These are phyloP conservation scores for Trichoderma orchidacearum DNA, from an alignment of 495 filamentous ascomycete species.

Conservation along the genomic window DNA sequence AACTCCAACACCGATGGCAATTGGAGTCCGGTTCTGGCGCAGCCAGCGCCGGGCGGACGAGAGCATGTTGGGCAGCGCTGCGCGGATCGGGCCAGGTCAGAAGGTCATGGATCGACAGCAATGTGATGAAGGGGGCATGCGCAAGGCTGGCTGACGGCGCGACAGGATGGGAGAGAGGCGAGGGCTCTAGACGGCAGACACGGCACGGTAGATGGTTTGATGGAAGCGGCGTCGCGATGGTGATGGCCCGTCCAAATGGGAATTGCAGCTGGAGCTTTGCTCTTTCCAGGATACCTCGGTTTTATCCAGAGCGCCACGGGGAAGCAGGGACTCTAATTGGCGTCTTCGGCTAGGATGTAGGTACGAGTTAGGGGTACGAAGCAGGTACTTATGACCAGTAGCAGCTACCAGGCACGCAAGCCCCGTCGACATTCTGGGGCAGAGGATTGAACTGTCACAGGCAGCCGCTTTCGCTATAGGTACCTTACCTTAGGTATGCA, in stretches of 20 bases:
- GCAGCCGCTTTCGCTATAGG: too few species aligned
- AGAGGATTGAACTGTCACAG: too few species aligned
- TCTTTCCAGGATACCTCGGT: neutral
- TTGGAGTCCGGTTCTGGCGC: constrained; percentile 75
- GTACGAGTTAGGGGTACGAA: neutral
- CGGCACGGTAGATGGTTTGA: neutral
- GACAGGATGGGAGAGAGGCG: neutral
- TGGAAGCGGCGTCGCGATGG: neutral
- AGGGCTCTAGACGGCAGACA: neutral
- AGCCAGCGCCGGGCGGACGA: constrained; percentile 75
- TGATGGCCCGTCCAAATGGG: neutral
- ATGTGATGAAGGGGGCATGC: neutral
- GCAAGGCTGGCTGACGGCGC: neutral
- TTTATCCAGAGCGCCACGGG: neutral
- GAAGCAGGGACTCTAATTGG: neutral
- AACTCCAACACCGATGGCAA: constrained; percentile 77
- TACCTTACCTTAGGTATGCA: too few species aligned
- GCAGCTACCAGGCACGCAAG: too few species aligned
- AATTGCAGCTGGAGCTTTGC: neutral
- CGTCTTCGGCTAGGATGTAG: neutral
- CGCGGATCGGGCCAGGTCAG: neutral
- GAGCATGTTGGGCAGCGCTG: constrained; percentile 47
- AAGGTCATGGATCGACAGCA: neutral
- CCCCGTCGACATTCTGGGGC: too few species aligned
- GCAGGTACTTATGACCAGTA: neutral